Evolutionary conservation across 2,329 filamentous ascomycete genomes (phyloP), one percentile per base, ranked within the genome.

Genomic region (Diaporthe longicolla): DNA sequence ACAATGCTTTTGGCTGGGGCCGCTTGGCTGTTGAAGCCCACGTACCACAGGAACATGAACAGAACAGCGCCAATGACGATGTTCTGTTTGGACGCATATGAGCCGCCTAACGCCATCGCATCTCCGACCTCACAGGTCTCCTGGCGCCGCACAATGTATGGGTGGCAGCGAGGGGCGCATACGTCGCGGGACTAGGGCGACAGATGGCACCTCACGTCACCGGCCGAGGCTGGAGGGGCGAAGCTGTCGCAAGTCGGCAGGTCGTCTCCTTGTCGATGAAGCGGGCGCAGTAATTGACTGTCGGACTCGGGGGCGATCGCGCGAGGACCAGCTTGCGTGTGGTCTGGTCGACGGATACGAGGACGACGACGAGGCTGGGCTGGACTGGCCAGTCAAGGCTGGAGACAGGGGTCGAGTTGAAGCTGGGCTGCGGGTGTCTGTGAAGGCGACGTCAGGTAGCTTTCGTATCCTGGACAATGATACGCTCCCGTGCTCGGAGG

Each of bases 71-170:
- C 55, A 40, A 74, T 70, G 68, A 74, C 54, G 68, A 75, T 40
- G 61, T 72, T 75, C 58, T 74, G 74, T 65, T 70, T 75, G 48
- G 74, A 73, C 72, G 72, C 68, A 70, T 57, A 70, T 69, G 65
- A 63, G 50, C 71, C 37, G 68, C 74, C 72, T 71, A 75, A 24
- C 57, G 72, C 72, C 74, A 75, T 75, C 59, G 72, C 74, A 75
- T 75, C 29, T 40, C 70, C 48, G 26, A 24, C 43, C 29, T 59
- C 24, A 32, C 59, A 32, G 40, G 26, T n/a, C 19, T 32, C 43
- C 21, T 35, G 40, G 1, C 26, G 54, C 57, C 37, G 63, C 52
- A 9, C 13, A 29, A 37, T 52, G 54, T 26, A 58, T 19, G 43
- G n/a, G 10, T 4, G 32, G 54, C 24, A 43, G 21, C 11, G 4